phyloP scores from a whole-genome alignment of 2,329 filamentous ascomycete species.

The Claviceps pazoutovae region DNA sequence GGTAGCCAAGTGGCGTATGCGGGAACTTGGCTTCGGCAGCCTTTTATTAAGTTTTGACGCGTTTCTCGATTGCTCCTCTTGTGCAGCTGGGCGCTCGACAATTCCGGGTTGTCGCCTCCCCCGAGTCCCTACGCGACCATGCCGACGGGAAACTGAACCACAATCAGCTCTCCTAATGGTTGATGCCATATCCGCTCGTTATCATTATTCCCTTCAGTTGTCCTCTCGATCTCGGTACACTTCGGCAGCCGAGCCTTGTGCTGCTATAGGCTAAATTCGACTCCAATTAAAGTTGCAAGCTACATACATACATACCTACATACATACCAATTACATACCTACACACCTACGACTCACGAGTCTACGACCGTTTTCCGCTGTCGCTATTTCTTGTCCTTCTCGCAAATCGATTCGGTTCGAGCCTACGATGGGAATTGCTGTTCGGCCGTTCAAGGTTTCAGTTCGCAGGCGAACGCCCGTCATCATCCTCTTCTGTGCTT shows the following conservation, averaged over 20 bases:
- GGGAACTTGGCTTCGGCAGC: not conserved
- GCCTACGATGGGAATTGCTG: slow-evolving; percentile 4
- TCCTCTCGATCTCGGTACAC: not conserved
- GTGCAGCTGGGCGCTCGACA: not conserved
- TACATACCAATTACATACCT: not conserved
- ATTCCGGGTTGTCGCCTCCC: not conserved
- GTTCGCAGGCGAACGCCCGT: slow-evolving; percentile 1
- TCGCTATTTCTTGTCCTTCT: not conserved
- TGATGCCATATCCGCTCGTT: not conserved
- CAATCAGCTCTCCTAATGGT: not conserved
- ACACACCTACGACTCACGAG: not conserved
- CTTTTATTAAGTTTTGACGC: not conserved
- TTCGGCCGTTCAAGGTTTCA: slow-evolving; percentile 5
- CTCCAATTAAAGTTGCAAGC: too few relatives aligned
- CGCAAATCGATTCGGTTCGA: not conserved
- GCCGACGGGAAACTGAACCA: not conserved
- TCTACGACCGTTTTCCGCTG: not conserved
- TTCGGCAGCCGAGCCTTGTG: not conserved
- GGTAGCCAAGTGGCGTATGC: not conserved
- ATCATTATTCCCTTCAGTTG: not conserved
- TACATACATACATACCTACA: too few relatives aligned
- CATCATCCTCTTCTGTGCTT: not conserved
- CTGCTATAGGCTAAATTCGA: not conserved
- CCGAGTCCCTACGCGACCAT: not conserved
- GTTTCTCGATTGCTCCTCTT: not conserved